Evolutionary conservation across 306 rosid genomes (phyloP), one percentile per base, ranked within the genome.

Genomic region (Trifolium repens): DNA sequence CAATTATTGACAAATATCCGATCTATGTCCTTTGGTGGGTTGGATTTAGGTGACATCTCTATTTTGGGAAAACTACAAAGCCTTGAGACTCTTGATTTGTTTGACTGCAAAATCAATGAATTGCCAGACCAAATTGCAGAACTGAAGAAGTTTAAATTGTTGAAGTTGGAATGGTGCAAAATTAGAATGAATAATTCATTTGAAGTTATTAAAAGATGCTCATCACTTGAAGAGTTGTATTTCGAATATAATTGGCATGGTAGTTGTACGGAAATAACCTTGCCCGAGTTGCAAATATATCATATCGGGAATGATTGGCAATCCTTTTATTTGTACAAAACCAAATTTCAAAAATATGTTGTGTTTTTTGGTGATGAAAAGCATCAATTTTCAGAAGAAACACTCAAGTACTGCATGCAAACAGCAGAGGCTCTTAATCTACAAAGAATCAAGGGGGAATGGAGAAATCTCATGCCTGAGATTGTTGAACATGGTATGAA

Each of bases 31-130:
- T 22, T 22, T n/a, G 1, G 4, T 77, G 9, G 0, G 2, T 14
- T 17, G 0, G 5, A 0, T 0, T 67, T 82, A 22, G 76, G 32
- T 59, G 73, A 73, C 42, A 11, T 78, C 49, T 59, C 85, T 50
- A 1, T 61, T 27, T 0, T 78, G 15, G 78, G 24, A 63, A 44
- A 9, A 8, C n/a, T 83, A 0, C 42, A 9, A 0, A 16, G 19
- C 0, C 74, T 83, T 2, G 75, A 74, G 52, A 46, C 60, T n/a
- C 70, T 83, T 9, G 80, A 74, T 5, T 44, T 83, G 17, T 3
- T 1, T 3, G 0, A 0, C 0, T 74, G 86, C 32, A 2, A 0
- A 1, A 2, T 72, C 0, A 0, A 1, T 77, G 63, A 77, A 39
- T 3, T 82, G 17, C 76, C 85, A 6, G 1, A 0, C 0, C 8